phyloP scores from a whole-genome alignment of 352 stramenopile species.

The Phytophthora kernoviae region DNA sequence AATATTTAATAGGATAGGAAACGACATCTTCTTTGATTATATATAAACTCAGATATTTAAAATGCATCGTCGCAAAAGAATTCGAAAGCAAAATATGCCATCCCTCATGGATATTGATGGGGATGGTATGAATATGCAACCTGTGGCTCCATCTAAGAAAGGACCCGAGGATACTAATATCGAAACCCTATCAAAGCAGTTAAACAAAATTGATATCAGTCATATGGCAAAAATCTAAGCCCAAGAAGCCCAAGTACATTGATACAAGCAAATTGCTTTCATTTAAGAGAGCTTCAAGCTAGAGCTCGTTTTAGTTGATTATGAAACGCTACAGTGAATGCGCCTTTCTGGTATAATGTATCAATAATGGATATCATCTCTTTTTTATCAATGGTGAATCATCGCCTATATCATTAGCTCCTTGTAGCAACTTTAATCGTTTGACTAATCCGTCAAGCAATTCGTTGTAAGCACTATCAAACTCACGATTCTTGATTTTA shows the following conservation, averaged over 20 bases:
- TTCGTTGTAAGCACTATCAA: too few species aligned
- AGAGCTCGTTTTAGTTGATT: conserved; percentile 9
- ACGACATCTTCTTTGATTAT: background rate
- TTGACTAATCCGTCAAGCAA: too few species aligned
- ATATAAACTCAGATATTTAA: conserved; percentile 9
- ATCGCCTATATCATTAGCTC: too few species aligned
- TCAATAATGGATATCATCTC: too few species aligned
- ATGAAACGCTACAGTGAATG: too few species aligned
- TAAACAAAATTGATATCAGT: conserved; percentile 14
- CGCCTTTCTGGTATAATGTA: too few species aligned
- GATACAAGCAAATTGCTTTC: conserved; percentile 14
- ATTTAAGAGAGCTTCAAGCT: conserved; percentile 1
- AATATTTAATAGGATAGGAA: background rate
- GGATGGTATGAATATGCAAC: background rate
- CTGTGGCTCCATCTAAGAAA: conserved; percentile 3
- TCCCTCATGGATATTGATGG: conserved; percentile 13
- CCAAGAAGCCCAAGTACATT: conserved; percentile 9
- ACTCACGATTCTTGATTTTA: too few species aligned
- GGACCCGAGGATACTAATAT: conserved; percentile 13
- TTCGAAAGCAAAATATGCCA: conserved; percentile 5
- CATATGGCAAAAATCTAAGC: conserved; percentile 6
- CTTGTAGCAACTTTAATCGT: too few species aligned
- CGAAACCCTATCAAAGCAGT: conserved; percentile 14
- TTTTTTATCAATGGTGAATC: too few species aligned
- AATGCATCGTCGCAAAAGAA: background rate